A percentile compares a stretch with the other conserved stretches of the same genome.
phyloP scores from a whole-genome alignment of 73 alveolate genomes.

The Paramecium primaurelia region DNA sequence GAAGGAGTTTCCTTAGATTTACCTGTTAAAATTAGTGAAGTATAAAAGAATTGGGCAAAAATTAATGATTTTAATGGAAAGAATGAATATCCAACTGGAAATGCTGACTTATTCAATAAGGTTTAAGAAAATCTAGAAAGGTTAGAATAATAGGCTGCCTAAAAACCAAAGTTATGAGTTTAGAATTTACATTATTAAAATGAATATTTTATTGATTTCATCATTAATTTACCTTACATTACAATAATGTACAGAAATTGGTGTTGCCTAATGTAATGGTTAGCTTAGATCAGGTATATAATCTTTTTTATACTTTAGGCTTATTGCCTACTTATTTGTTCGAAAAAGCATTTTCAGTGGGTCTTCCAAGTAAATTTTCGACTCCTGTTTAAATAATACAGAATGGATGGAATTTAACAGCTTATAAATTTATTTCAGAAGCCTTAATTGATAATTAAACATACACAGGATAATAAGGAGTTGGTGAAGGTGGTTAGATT shows the following conservation, averaged over 20 bases:
- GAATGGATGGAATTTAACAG: not conserved
- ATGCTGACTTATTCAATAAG: conserved; percentile 53
- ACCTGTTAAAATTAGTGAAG: conserved; percentile 70
- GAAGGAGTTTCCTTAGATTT: conserved; percentile 63
- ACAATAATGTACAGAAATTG: not conserved
- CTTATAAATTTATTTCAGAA: not conserved
- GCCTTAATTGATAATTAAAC: not conserved
- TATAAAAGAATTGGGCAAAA: conserved; percentile 63
- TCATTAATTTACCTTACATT: not conserved
- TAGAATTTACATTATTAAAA: not conserved
- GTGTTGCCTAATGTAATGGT: not conserved
- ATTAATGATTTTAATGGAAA: conserved; percentile 65
- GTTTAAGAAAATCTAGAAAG: conserved; percentile 49
- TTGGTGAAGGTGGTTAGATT: not conserved
- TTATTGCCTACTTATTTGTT: not conserved
- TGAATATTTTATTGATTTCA: not conserved
- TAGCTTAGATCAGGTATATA: not conserved
- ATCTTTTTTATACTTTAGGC: not conserved
- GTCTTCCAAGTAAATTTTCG: not conserved
- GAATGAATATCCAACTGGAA: conserved; percentile 49
- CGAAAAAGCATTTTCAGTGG: not conserved
- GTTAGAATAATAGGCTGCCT: not conserved
- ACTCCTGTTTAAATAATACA: not conserved
- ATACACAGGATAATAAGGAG: not conserved
- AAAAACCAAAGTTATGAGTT: conserved; percentile 56